phyloP scores from a whole-genome alignment of 192 early-diverging fungal species.

The Gigaspora rosea region DNA sequence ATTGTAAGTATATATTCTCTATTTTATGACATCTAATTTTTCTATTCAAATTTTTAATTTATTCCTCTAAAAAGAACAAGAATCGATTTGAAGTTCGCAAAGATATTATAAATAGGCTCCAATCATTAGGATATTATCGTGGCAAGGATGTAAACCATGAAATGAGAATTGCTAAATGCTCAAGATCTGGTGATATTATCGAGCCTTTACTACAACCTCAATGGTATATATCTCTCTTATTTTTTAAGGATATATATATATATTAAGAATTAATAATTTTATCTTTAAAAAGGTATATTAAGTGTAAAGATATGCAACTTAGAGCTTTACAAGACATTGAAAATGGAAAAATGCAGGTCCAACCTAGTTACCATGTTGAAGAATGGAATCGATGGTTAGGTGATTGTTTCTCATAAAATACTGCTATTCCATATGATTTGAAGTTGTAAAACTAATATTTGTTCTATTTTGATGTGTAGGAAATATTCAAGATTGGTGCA shows the following conservation, averaged over 20 bases:
- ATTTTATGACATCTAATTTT: not conserved
- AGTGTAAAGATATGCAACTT: constrained; percentile 73
- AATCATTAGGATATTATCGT: constrained; percentile 65
- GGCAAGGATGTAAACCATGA: constrained; percentile 78
- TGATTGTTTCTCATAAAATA: constrained; percentile 24
- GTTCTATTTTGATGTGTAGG: constrained; percentile 31
- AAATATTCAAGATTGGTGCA: constrained; percentile 94
- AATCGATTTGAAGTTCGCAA: constrained; percentile 84
- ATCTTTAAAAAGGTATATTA: constrained; percentile 65
- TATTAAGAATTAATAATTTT: too few species aligned
- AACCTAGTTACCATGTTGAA: constrained; percentile 72
- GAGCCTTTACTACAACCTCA: constrained; percentile 96
- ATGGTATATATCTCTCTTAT: constrained; percentile 58
- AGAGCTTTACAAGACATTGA: constrained; percentile 68
- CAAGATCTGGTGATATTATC: constrained; percentile 90
- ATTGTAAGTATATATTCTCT: constrained; percentile 38
- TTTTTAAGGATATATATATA: not conserved
- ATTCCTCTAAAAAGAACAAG: constrained; percentile 53
- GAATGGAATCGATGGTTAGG: constrained; percentile 92
- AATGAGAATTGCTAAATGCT: constrained; percentile 71
- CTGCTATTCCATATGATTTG: not conserved
- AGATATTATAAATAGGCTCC: constrained; percentile 66
- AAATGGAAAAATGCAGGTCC: constrained; percentile 62
- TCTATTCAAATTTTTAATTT: not conserved
- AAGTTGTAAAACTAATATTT: not conserved